Base-by-base conservation (phyloP, 495 filamentous ascomycete genomes). In the Annulohypoxylon stygium region DNA sequence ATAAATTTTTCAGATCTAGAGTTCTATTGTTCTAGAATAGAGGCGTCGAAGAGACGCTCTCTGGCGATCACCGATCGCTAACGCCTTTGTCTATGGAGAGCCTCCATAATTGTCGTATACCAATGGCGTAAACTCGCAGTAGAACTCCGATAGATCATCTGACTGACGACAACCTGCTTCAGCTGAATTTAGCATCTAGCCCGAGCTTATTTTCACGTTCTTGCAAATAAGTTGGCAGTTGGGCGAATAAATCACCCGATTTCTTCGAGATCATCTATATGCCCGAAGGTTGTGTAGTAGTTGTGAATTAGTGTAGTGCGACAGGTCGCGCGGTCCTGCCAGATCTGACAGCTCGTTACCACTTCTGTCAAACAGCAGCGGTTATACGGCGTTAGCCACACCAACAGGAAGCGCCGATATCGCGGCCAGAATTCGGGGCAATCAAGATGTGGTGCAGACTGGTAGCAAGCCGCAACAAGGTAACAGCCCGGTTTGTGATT, bases 341-440 rank as follows among this genome's bases (percentile, higher is more conserved):
- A 58, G 25, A 37, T 39, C 50, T 47, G 53, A 37, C 54, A 39
- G 16, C 30, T 67, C 54, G 45, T 48, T 57, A 51, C 61, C 12
- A 23, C 64, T 48, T 37, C 51, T 39, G 54, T 14, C 23, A 53
- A 12, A 70, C 41, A 65, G 43, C 6, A 70, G 14, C 9, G 11
- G 30, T 2, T 30, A 30, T 2, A 26, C 25, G 23, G 50, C 25
- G 10, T 25, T 25, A 4, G 25, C 11, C 37, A n/a, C 37, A 34
- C 20, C 26, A 60, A 34, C 12, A 64, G 43, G 41, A 47, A 23
- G 60, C 10, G 60, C 64, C 70, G 70, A 73, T 68, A 45, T 73
- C 60, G 65, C 70, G 70, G 70, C 58, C 59, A 73, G 64, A 74
- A 59, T 59, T 74, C 61, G 71, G 66, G 51, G 60, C 16, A 45